phyloP scores from a whole-genome alignment of 2,329 filamentous ascomycete genomes.

The Cercospora brassicicola region DNA sequence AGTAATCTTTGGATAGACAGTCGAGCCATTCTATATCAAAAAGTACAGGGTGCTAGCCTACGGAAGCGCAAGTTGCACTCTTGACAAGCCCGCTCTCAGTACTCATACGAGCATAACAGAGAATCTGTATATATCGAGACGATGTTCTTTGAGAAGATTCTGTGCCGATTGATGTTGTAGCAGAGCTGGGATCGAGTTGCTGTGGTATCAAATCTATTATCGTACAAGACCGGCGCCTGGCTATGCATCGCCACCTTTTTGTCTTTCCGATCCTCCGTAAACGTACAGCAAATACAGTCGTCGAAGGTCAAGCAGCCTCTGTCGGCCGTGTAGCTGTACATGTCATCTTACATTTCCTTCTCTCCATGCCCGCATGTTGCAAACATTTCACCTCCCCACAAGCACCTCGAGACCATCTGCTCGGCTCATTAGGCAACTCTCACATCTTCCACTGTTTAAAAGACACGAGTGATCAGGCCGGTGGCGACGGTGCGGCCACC shows the following conservation, averaged over 20 bases:
- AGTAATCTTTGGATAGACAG: constrained; percentile 11
- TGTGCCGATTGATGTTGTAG: not conserved
- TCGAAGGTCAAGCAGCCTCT: constrained; percentile 19
- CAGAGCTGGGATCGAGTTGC: constrained; percentile 27
- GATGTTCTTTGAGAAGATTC: not conserved
- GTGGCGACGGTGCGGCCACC: constrained; percentile 66
- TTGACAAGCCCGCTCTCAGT: not conserved
- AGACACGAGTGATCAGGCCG: constrained; percentile 42
- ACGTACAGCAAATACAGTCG: constrained; percentile 27
- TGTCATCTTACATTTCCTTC: constrained; percentile 10
- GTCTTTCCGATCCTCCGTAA: constrained; percentile 11
- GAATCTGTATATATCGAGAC: not conserved
- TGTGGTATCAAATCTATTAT: constrained; percentile 27
- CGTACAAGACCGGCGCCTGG: constrained; percentile 21
- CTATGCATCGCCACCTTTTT: constrained; percentile 20
- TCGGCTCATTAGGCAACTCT: not conserved
- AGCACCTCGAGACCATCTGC: not conserved
- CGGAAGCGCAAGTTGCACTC: not conserved
- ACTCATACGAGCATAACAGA: not conserved
- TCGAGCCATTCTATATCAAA: not conserved
- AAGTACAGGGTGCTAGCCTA: not conserved
- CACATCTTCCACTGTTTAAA: constrained; percentile 24
- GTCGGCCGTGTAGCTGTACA: constrained; percentile 15
- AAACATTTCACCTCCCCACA: not conserved
- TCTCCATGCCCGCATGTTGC: not conserved